These are phyloP conservation scores for Coprinopsis sp. DNA, from an alignment of 768 basidiomycete species.

Conservation along the genomic window DNA sequence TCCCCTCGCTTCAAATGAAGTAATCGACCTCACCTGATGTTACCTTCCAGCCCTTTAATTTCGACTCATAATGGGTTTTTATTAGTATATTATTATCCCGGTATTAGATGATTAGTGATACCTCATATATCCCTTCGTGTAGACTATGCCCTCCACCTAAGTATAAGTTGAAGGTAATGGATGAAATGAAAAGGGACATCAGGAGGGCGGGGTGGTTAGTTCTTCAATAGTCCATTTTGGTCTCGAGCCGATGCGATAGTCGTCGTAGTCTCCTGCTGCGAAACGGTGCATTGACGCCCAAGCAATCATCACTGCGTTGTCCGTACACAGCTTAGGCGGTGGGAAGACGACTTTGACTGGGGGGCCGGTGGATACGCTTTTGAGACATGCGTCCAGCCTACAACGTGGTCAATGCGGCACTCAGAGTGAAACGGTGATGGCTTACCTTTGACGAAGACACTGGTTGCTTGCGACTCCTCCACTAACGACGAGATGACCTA, in stretches of 20 bases:
- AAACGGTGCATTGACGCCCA: conserved; percentile 89
- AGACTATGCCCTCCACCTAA: too few relatives aligned
- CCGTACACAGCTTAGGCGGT: conserved; percentile 84
- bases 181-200: too few relatives aligned
- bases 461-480: conserved; percentile 92
- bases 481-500: conserved; percentile 71
- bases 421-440: not conserved
- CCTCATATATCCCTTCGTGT: not conserved
- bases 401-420: not conserved
- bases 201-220: not conserved
- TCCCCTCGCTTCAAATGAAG: not conserved
- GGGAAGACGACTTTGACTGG: conserved; percentile 60
- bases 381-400: conserved; percentile 15
- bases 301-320: conserved; percentile 96
- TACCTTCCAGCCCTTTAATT: not conserved
- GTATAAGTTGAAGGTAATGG: too few relatives aligned
- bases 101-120: conserved; percentile 8
- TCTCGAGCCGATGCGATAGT: conserved; percentile 54
- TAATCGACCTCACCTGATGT: conserved; percentile 4
- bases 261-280: conserved; percentile 52
- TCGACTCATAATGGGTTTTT: not conserved
- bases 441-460: conserved; percentile 62
- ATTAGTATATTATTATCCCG: not conserved
- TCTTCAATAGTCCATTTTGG: conserved; percentile 83
- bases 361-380: conserved; percentile 16